Percentiles rank a stretch among this genome's conserved stretches.
Conservation (phyloP, 2,329 filamentous ascomycete genomes). For the Neofusicoccum kwambonambiense region DNA sequence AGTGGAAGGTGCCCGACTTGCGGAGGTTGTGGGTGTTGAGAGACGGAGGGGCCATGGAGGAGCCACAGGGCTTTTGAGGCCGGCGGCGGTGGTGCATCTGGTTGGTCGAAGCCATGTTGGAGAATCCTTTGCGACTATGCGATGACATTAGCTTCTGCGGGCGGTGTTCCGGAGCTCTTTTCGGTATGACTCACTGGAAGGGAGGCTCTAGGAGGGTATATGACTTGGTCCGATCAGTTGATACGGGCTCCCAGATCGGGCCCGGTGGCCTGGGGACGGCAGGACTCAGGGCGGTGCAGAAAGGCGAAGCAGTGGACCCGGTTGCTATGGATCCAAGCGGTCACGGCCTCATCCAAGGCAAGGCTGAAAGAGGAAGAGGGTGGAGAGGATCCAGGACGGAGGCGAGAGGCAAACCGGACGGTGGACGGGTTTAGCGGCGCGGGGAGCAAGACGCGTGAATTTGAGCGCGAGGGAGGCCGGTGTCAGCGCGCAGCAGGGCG, state of each 20-base stretch:
- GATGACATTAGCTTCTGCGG: background rate
- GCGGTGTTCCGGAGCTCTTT: background rate
- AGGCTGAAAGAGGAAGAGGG: background rate
- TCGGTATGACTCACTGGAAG: conserved; percentile 12
- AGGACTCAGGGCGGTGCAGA: background rate
- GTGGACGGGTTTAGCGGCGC: background rate
- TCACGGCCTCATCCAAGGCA: conserved; percentile 6
- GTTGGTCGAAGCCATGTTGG: conserved; percentile 38
- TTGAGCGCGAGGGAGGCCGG: background rate
- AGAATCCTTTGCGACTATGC: conserved; percentile 9
- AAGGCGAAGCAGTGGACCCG: conserved; percentile 10
- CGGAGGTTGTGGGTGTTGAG: conserved; percentile 43
- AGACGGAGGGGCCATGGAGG: conserved; percentile 26
- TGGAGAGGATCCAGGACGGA: background rate
- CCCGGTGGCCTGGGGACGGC: background rate
- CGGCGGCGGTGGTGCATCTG: conserved; percentile 47
- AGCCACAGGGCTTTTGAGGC: conserved; percentile 37
- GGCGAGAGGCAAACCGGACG: background rate
- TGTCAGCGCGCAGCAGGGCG: background rate
- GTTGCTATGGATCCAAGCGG: background rate
- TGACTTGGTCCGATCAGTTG: conserved; percentile 6
- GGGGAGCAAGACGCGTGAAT: background rate
- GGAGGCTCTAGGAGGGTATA: background rate
- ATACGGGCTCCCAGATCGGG: conserved; percentile 3
- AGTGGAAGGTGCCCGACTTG: conserved; percentile 51